phyloP scores from a whole-genome alignment of 1,284 basidiomycete species.

The Trichosporon faecale region DNA sequence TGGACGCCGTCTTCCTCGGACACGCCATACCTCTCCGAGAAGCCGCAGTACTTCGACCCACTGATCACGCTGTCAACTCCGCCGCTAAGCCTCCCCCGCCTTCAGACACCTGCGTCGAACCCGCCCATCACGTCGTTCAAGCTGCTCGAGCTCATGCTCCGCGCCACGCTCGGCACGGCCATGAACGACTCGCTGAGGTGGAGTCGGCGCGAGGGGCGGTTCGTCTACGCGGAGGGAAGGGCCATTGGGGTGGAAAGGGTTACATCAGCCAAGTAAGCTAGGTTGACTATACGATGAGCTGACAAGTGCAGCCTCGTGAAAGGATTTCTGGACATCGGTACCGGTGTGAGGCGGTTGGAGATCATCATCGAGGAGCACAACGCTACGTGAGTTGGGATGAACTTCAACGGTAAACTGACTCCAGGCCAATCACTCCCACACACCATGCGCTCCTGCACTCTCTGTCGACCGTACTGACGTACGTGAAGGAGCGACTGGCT shows the following conservation, averaged over 20 bases:
- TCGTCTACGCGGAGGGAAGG: conserved; percentile 25
- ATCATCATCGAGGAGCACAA: conserved; percentile 38
- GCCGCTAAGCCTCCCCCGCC: conserved; percentile 22
- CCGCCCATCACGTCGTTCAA: conserved; percentile 22
- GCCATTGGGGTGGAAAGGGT: conserved; percentile 23
- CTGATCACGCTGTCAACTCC: conserved; percentile 30
- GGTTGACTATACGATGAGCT: neutral
- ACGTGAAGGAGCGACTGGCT: conserved; percentile 36
- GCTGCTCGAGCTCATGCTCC: conserved; percentile 34
- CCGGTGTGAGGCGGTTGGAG: conserved; percentile 40
- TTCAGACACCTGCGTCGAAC: conserved; percentile 13
- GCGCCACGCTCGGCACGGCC: conserved; percentile 38
- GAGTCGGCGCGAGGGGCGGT: conserved; percentile 29
- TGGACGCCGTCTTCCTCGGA: conserved; percentile 12
- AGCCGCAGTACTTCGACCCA: conserved; percentile 31
- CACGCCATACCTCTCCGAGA: conserved; percentile 30
- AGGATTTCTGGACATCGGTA: conserved; percentile 32
- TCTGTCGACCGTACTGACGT: conserved; percentile 39
- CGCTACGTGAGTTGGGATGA: conserved; percentile 27
- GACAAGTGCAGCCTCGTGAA: conserved; percentile 15
- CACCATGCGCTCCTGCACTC: conserved; percentile 47
- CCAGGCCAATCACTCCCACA: conserved; percentile 42
- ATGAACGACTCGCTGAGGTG: conserved; percentile 33
- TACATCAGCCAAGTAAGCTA: conserved; percentile 29
- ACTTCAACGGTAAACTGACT: neutral